phyloP scores from a whole-genome alignment of 75 land plant genomes.

The Pseudotsuga menziesii region DNA sequence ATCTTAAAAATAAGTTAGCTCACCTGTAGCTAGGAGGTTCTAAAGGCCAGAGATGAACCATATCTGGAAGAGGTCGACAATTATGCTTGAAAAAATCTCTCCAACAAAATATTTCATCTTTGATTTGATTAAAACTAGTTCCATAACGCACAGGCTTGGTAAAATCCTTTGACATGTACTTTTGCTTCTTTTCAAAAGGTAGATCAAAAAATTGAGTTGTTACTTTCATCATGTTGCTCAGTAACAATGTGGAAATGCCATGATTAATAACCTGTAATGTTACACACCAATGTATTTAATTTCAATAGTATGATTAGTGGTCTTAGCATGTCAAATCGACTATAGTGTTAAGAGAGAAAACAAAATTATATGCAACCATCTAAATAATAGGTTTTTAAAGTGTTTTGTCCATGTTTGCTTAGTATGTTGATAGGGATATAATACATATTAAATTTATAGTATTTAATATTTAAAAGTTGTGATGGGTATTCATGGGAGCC shows the following conservation, averaged over 20 bases:
- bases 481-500: no score
- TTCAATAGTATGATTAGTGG: no score
- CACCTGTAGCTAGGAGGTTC: conserved; percentile 48
- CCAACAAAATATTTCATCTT: conserved; percentile 55
- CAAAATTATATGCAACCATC: no score
- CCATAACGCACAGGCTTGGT: conserved; percentile 42
- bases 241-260: conserved; percentile 23
- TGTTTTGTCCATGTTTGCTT: no score
- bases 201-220: conserved; percentile 43
- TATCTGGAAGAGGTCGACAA: conserved; percentile 18
- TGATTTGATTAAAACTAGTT: conserved; percentile 55
- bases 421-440: background rate
- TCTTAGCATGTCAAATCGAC: no score
- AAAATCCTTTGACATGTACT: conserved; percentile 47
- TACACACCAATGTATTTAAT: background rate
- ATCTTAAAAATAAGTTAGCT: background rate
- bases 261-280: conserved; percentile 28
- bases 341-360: no score
- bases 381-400: no score
- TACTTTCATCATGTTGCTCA: conserved; percentile 31
- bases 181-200: conserved; percentile 40
- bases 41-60: conserved; percentile 40
- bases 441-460: background rate
- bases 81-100: conserved; percentile 58
- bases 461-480: background rate